Evolutionary conservation across 2,329 filamentous ascomycete species (phyloP), one percentile per base, ranked within the genome.

Genomic region (Penicillium sp.): DNA sequence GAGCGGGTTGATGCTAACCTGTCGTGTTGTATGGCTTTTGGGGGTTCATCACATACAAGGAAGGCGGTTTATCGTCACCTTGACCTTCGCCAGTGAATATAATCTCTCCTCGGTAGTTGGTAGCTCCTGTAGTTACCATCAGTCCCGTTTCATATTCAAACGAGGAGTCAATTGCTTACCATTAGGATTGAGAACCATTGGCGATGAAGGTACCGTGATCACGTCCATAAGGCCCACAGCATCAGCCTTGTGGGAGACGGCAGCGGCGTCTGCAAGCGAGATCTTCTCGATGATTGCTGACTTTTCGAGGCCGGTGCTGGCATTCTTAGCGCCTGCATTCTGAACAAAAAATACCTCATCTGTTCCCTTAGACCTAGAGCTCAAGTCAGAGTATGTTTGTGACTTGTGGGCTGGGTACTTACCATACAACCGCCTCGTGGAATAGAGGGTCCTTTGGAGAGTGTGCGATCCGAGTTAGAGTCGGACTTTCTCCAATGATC

Each of bases 281-380:
- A 59, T 57, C 45, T 57, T 59, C 8, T 59, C 51, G 16, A 59
- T 45, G 9, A 59, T 59, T 5, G 57, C 40, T 1, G 57, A 59
- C 42, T 55, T 57, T 0, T 58, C 29, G 2, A 59, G 48, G 11
- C 57, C 57, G 8, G 57, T 59, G 14, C 57, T 34, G 18, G 57
- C 55, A 13, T 55, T 32, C n/a, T 44, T 51, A n/a, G 57, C 43
- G 1, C 60, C 60, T 26, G 60, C 60, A 49, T 62, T 62, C 19
- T 62, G 60, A 13, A 59, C 60, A 5, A 62, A 62, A 30, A 62
- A 62, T 1, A 62, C 50, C 26, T 62, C 60, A 9, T 62, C 58
- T 6, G 56, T 62, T 30, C 45, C 36, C 29, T 54, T 59, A 2
- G 47, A 47, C 56, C 57, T 59, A 18, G 29, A 30, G 13, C 9